Base-by-base conservation (phyloP, 2,329 filamentous ascomycete species). In the Fusarium algeriense region DNA sequence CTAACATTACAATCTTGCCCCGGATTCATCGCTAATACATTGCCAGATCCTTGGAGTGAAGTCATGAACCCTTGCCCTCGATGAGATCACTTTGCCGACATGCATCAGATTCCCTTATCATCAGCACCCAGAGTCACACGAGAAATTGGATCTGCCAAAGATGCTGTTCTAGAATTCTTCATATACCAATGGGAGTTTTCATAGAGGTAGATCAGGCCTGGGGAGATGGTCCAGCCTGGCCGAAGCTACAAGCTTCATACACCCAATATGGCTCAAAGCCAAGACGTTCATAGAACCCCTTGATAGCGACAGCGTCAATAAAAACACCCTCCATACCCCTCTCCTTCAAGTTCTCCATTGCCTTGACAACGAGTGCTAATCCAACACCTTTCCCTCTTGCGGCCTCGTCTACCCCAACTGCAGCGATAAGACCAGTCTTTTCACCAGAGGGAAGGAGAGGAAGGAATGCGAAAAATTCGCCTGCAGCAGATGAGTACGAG, bases 231-330 rank as follows among this genome's bases (percentile, higher is more conserved):
- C 2, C 7, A 14, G 32, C 8, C 12, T 14, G 0, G 14, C n/a
- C 17, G 19, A 52, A 40, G n/a, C 14, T 26, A 13, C 55, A 67
- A 7, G 57, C 20, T 35, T 74, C 73, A 45, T 75, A 76, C 41
- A 76, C 53, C 70, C 70, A 77, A 2, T 41, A 32, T 2, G 50
- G 40, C 32, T 72, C 54, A 19, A 63, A 72, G 3, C 66, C 75
- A 6, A 76, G 7, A 12, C 53, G 60, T 5, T 76, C 75, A 34
- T 76, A 76, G 32, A 76, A 76, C 0, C 75, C 71, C 7, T 28
- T 30, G 30, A 76, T 73, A 13, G 35, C 41, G 11, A 76, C 73
- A 7, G 43, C 69, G 48, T 76, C 75, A 17, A 76, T 64, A 0
- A 76, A 45, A 1, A 76, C 50, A 0, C 75, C 73, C 6, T 74